These are phyloP conservation scores for Eutrema yunnanense DNA, from an alignment of 345 rosid species.

Conservation along the genomic window DNA sequence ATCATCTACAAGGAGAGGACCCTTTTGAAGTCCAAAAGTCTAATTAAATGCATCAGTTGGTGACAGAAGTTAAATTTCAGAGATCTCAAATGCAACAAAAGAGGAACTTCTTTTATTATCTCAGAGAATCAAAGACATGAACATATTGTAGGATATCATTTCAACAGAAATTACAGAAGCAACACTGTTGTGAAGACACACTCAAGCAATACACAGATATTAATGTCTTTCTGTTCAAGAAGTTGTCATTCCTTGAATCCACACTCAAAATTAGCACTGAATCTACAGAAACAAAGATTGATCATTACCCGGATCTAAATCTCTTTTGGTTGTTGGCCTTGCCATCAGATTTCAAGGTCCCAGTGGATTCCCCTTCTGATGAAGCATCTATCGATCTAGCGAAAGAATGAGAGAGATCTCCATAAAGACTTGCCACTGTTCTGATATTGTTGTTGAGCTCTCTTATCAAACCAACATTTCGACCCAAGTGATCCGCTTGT, in stretches of 20 bases:
- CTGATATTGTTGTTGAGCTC: conserved; percentile 88
- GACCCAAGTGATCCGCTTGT: conserved; percentile 62
- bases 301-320: conserved; percentile 55
- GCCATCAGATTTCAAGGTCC: conserved; percentile 53
- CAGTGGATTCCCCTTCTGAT: conserved; percentile 70
- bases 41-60: neutral
- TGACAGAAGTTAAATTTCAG: neutral
- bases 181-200: conserved; percentile 12
- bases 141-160: neutral
- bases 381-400: conserved; percentile 60
- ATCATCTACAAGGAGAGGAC: neutral
- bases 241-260: conserved; percentile 25
- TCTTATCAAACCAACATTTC: conserved; percentile 76
- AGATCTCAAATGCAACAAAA: neutral
- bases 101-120: neutral
- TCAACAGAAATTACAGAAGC: conserved; percentile 13
- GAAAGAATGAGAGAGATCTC: conserved; percentile 73
- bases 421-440: conserved; percentile 75
- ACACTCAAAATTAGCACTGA: conserved; percentile 30
- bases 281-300: conserved; percentile 24
- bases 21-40: neutral
- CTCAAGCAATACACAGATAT: conserved; percentile 18
- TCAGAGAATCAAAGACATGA: conserved; percentile 11
- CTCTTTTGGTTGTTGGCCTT: conserved; percentile 66
- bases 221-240: conserved; percentile 8